Evolutionary conservation across 108 stramenopile genomes (phyloP), one percentile per base, ranked within the genome.

Genomic region (Nitzschia inconspicua): DNA sequence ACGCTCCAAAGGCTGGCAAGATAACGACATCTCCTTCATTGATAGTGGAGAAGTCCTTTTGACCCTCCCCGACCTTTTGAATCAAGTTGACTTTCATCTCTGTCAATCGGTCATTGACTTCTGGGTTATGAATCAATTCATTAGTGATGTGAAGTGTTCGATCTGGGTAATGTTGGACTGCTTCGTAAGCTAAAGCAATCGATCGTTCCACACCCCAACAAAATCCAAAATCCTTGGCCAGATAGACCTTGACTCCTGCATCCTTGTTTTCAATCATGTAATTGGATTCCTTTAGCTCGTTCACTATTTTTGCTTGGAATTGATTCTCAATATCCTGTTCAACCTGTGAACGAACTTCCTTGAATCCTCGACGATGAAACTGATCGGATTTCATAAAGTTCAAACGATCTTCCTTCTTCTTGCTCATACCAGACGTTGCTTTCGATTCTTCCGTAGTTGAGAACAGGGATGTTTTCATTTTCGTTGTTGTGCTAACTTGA

Each of bases 121-220:
- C 91, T 6, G 96, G 96, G 71, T 97, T 97, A 80, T 96, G 96
- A 66, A 97, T 96, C 11, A 96, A 77, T 72, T 97, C 96, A 59
- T 97, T 97, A 35, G 96, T 97, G 51, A 97, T 97, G 69, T 97
- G 96, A 9, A 91, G 54, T 16, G 57, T 89, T 65, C 74, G 68
- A 41, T 83, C 91, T 0, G 92, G 91, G 71, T 94, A 97, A 62
- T 95, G 94, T 35, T 87, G 72, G 32, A 88, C 87, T 19, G 89
- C 93, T 65, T 96, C 94, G 57, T 94, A 95, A 11, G 95, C 93
- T 50, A 97, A 73, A 32, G 94, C 95, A 43, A 97, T 93, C 61
- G 81, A 80, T 20, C 95, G 91, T 56, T 94, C 92, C 19, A 94
- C 92, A 20, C 92, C 92, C 92, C 92, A 94, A 50, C 92, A 94